Evolutionary conservation across 225 moss, liverwort and hornwort species (phyloP), one percentile per base, ranked within the genome.

Genomic region (Sphagnum tenellum): DNA sequence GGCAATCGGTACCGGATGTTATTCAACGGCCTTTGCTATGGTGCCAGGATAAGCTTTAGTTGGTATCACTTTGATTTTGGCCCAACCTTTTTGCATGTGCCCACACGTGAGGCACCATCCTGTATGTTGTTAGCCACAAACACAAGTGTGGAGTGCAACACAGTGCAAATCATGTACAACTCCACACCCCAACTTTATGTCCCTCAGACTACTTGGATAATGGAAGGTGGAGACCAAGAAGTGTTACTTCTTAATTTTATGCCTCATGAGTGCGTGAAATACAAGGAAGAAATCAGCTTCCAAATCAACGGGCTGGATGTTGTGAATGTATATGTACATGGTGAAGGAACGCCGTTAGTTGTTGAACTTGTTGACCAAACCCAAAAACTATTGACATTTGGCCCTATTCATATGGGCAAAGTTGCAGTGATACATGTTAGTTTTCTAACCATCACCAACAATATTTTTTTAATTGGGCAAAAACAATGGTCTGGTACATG

Each of bases 31-130:
- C 60, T 71, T 50, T 88, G 80, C 10, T 95, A 89, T 54, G 67
- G 63, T 13, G 88, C 89, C 50, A 81, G 74, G 70, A 92, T 84
- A 59, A 79, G 73, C 63, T 95, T 95, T 69, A 92, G 95, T 53
- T 95, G 89, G 78, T 79, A 89, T 7, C 75, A 92, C 62, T 87
- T 89, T 77, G 86, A 95, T 77, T 95, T 95, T 72, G 95, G 95
- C 45, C 92, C 89, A 58, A 88, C 88, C 11, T 89, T 95, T 68
- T 67, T 86, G 4, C 73, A 82, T 69, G 77, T 78, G 2, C 73
- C 82, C 56, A 84, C 84, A 59, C 76, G 86, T 67, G 78, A 88
- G 67, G 88, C 86, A 3, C 89, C 95, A 9, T 77, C 69, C 2
- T 82, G 84, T 3, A 81, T 86, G 66, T 69, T 95, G 54, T 56